Evolutionary conservation across 257 asterid genomes (phyloP).

Genomic region (Echites panduratus): DNA sequence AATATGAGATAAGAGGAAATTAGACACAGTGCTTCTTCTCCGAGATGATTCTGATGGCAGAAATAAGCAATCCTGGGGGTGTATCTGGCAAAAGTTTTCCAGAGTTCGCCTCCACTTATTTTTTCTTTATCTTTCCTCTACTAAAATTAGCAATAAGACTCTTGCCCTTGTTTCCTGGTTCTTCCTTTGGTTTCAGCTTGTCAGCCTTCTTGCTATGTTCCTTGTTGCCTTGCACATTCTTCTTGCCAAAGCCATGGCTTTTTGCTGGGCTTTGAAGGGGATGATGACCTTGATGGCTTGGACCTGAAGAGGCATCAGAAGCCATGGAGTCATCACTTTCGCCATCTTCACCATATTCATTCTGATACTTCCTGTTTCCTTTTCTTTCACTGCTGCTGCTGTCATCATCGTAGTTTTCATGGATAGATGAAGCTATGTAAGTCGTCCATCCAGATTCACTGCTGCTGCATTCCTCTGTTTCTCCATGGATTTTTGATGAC

Average conservation of each 20-base stretch:
- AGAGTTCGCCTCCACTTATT: constrained; percentile 7
- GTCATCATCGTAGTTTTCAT: constrained; percentile 24
- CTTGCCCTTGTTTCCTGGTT: constrained; percentile 36
- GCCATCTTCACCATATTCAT: constrained; percentile 24
- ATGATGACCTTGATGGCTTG: constrained; percentile 40
- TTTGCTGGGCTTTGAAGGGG: constrained; percentile 9
- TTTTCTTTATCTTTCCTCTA: constrained; percentile 23
- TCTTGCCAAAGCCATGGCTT: constrained; percentile 13
- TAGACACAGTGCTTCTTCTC: constrained; percentile 3
- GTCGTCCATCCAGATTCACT: constrained; percentile 91
- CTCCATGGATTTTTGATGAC: constrained; percentile 42
- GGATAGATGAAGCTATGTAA: constrained; percentile 58
- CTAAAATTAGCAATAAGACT: constrained; percentile 20
- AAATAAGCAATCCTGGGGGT: constrained; percentile 9
- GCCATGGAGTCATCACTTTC: constrained; percentile 90
- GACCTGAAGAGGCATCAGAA: constrained; percentile 93
- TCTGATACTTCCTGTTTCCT: constrained; percentile 7
- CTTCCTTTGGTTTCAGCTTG: constrained; percentile 42
- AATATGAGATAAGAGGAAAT: not conserved
- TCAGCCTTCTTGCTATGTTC: constrained; percentile 37
- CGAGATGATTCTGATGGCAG: not conserved
- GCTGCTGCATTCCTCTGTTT: constrained; percentile 74
- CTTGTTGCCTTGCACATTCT: constrained; percentile 36
- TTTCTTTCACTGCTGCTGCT: constrained; percentile 17
- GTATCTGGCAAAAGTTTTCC: constrained; percentile 1